Base-by-base conservation (phyloP, 441 rosid species). In the Adansonia madagascariensis region DNA sequence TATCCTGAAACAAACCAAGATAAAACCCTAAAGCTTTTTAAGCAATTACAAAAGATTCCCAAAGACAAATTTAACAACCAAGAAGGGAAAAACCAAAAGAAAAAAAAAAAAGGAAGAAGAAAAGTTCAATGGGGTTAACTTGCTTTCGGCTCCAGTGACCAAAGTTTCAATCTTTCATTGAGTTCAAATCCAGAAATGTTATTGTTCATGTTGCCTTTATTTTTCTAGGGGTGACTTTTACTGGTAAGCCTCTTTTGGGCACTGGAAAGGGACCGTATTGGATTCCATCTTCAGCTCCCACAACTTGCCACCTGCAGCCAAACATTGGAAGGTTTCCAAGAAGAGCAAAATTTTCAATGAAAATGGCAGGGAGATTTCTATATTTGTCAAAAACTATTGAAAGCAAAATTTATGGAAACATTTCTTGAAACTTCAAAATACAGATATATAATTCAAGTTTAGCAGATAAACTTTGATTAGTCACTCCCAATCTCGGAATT, bases 251-350 rank as follows among this genome's bases (percentile, higher is more conserved):
- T 17, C 76, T 84, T 80, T 85, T 90, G 67, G 98, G 97, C 20
- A 94, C 97, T 0, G 98, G 98, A 70, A 94, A 94, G 61, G 98
- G 98, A 18, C 91, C 95, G 78, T 94, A 94, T 46, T 93, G 97
- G 77, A 94, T 91, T 12, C 92, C 98, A 77, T 89, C 94, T 0
- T 87, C 90, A 4, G 81, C 88, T 83, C 91, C 95, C 57, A 84
- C 75, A 18, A 85, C 83, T 83, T 89, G 83, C 98, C 98, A 94
- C 86, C 98, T 94, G 84, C 67, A 77, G 8, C 83, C 84, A 84
- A 82, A 63, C 72, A 50, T 39, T 1, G 22, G 69, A 14, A 43
- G 49, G 3, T n/a, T 47, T 31, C 6, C 31, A 22, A 63, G 46
- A 41, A 8, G 6, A 18, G 10, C 11, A 52, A 41, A 53, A 3